Evolutionary conservation across 495 filamentous ascomycete species (phyloP), one percentile per base, ranked within the genome.

Genomic region (Pyrenopolyporus hunteri): DNA sequence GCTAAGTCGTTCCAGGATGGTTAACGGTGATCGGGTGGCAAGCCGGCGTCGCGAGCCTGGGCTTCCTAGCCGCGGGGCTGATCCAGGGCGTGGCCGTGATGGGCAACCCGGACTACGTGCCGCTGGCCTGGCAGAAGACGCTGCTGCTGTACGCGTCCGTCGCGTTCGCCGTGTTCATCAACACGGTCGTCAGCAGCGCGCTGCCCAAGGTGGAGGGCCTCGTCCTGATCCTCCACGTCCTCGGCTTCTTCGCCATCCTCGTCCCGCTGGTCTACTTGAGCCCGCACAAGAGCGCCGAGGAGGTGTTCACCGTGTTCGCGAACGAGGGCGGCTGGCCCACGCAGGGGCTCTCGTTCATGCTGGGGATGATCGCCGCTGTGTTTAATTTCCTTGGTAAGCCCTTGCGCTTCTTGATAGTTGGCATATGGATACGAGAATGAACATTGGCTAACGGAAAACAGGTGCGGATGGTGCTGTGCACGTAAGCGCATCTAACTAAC

Each of bases 11-110:
- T 13, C 25, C 2, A 42, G 61, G 83, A 10, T 89, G 85, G 86
- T 73, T 88, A 17, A 81, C 76, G 25, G 80, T 81, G 3, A 79
- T 81, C 25, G 84, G 82, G 6, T 88, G 86, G 85, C 82, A 86
- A 69, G 80, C 80, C 16, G 74, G 79, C 2, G 80, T 80, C 11
- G 80, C 85, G 1, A 73, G 78, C 1, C 72, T 78, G 22, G 78
- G 78, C 1, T 87, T 83, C 64, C 71, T 87, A 3, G 78, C 78
- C 1, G 83, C 77, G 0, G 83, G 77, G 2, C 78, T 85, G 5
- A 83, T 89, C 32, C 84, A 88, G 68, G 82, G 83, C 6, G 20
- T 64, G 4, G 43, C 49, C 1, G 61, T 64, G 4, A 33, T 64
- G 4, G 61, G 46, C 4, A 31, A 53, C 8, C 61, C 61, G 29